Evolutionary conservation across 2,329 filamentous ascomycete species (phyloP).

Genomic region (Epichloe gansuensis): DNA sequence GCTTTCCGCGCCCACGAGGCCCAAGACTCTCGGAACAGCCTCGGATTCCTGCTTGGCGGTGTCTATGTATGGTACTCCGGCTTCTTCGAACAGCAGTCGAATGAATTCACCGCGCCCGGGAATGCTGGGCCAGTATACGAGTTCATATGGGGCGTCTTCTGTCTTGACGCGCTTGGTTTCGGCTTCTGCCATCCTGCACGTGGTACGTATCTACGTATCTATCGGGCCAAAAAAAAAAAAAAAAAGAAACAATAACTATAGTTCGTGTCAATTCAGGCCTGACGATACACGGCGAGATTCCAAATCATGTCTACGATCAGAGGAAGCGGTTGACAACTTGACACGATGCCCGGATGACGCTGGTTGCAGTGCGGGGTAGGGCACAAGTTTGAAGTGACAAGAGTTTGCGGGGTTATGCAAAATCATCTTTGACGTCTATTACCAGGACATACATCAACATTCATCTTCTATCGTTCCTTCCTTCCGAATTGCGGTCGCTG

Average conservation of each 20-base stretch:
- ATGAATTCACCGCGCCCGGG: constrained; percentile 67
- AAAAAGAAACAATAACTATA: too few relatives aligned
- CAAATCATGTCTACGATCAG: too few relatives aligned
- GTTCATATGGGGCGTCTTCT: constrained; percentile 42
- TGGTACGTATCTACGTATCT: neutral
- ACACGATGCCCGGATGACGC: neutral
- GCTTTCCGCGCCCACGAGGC: constrained; percentile 32
- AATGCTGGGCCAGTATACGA: constrained; percentile 60
- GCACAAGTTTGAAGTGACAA: too few relatives aligned
- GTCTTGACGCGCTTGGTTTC: constrained; percentile 19
- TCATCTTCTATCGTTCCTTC: too few relatives aligned
- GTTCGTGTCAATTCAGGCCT: too few relatives aligned
- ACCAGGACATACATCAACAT: too few relatives aligned
- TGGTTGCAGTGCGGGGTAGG: neutral
- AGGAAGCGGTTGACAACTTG: too few relatives aligned
- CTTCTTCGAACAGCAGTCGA: constrained; percentile 60
- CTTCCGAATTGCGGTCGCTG: too few relatives aligned
- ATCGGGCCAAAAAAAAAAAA: too few relatives aligned
- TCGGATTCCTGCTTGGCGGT: constrained; percentile 25
- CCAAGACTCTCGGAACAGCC: constrained; percentile 39
- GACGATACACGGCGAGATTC: too few relatives aligned
- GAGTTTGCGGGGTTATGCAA: too few relatives aligned
- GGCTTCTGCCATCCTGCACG: constrained; percentile 11
- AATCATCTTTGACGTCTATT: too few relatives aligned
- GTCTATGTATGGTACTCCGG: constrained; percentile 53